A percentile compares a stretch with the other conserved stretches of the same genome.
Conservation (phyloP, 495 filamentous ascomycete genomes). For the Pseudomonodictys pantanalensis region DNA sequence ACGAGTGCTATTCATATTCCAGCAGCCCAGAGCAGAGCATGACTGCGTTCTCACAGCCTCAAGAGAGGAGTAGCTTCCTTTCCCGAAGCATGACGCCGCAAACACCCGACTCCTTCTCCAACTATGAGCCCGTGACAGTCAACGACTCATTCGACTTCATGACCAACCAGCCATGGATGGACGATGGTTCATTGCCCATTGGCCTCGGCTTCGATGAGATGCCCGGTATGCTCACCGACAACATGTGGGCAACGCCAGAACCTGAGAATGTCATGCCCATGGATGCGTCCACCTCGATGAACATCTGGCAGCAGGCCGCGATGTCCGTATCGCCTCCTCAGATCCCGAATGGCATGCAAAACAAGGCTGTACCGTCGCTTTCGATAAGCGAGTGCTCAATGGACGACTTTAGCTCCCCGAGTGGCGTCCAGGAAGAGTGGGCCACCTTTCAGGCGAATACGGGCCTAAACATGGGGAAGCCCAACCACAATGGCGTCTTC, state of each 20-base stretch:
- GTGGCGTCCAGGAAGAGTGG: slow-evolving; percentile 24
- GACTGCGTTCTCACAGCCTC: slow-evolving; percentile 11
- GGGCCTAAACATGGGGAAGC: not conserved
- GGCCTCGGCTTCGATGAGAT: slow-evolving; percentile 32
- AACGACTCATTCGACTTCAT: slow-evolving; percentile 26
- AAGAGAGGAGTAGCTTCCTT: slow-evolving; percentile 16
- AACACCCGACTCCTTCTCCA: slow-evolving; percentile 29
- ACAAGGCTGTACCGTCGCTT: slow-evolving; percentile 23
- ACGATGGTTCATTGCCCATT: slow-evolving; percentile 21
- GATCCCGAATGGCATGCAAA: slow-evolving; percentile 8
- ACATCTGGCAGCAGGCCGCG: slow-evolving; percentile 10
- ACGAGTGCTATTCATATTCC: slow-evolving; percentile 24
- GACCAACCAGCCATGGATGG: slow-evolving; percentile 19
- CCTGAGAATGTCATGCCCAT: slow-evolving; percentile 13
- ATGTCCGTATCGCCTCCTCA: slow-evolving; percentile 20
- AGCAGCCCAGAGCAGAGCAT: slow-evolving; percentile 26
- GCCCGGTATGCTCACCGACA: slow-evolving; percentile 12
- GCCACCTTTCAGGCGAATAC: slow-evolving; percentile 18
- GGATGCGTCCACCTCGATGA: slow-evolving; percentile 16
- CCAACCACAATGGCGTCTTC: slow-evolving; percentile 3
- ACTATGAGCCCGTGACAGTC: slow-evolving; percentile 14
- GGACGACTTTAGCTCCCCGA: slow-evolving; percentile 21
- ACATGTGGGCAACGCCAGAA: slow-evolving; percentile 22
- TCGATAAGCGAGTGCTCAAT: slow-evolving; percentile 28
- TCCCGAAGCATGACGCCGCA: slow-evolving; percentile 21